phyloP scores from a whole-genome alignment of 1,284 basidiomycete species.

The Ganoderma resinaceum region DNA sequence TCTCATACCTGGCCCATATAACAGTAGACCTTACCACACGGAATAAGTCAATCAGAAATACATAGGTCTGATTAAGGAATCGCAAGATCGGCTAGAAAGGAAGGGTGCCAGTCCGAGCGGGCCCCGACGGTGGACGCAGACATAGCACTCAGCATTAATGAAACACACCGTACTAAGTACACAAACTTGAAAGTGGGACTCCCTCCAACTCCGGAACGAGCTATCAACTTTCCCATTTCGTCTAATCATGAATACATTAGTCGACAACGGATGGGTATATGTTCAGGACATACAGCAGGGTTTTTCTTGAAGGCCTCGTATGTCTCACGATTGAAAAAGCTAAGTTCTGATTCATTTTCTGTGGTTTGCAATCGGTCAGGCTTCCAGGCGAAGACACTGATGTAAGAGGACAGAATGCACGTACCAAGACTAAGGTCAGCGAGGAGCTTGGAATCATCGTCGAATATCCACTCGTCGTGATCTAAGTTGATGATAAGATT shows the following conservation, averaged over 20 bases:
- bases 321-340: conserved; percentile 81
- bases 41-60: too few species aligned
- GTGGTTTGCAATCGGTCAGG: conserved; percentile 12
- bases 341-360: conserved; percentile 97
- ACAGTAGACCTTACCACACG: too few species aligned
- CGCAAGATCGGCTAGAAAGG: too few species aligned
- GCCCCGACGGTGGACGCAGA: not conserved
- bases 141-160: not conserved
- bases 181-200: not conserved
- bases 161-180: not conserved
- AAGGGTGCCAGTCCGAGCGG: too few species aligned
- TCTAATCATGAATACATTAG: conserved; percentile 22
- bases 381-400: not conserved
- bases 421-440: conserved; percentile 78
- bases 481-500: conserved; percentile 97
- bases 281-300: conserved; percentile 67
- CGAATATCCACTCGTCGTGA: conserved; percentile 91
- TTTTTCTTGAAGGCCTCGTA: conserved; percentile 85
- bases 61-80: too few species aligned
- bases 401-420: conserved; percentile 30
- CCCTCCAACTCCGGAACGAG: not conserved
- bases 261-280: not conserved
- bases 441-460: conserved; percentile 70
- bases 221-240: conserved; percentile 32
- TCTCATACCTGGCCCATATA: too few species aligned